Evolutionary conservation across 495 filamentous ascomycete species (phyloP), one percentile per base, ranked within the genome.

Genomic region (Xylaria bambusicola): DNA sequence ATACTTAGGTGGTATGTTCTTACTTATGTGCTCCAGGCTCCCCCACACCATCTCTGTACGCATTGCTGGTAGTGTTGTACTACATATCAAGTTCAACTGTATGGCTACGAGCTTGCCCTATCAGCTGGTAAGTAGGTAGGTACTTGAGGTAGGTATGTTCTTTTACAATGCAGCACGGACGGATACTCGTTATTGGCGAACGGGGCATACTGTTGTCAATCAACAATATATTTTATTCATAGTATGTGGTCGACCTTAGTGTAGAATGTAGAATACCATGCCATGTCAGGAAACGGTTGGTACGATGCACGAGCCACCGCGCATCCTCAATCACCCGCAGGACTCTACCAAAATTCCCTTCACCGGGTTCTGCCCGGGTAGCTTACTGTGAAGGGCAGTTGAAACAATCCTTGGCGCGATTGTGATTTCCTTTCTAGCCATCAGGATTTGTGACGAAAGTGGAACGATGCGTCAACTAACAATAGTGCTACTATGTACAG

Each of bases 331-430:
- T 44, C 44, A 54, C 52, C 44, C 38, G 52, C 52, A 54, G 38
- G 38, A 31, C n/a, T 38, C 26, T 21, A 23, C 38, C 31, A 38
- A 42, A 44, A 29, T 44, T 36, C 38, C 31, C 24, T 42, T 6
- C 15, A 41, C 29, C 29, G 29, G 5, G n/a, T 38, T 7, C 40
- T 54, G 31, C 29, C 38, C 23, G 36, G 40, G 52, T 54, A 54
- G 52, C 52, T 54, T 54, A 54, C 52, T 54, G 26, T 54, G 52
- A 54, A 54, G n/a, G 52, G 52, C 52, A 54, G 52, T 54, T 54
- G 24, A 44, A 54, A 54, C 52, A 33, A 9, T 21, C n/a, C 51
- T 53, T 53, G 36, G 51, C 51, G n/a, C 51, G 36, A 42, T n/a
- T 27, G 7, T n/a, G 24, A 42, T 42, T 42, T 24, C 52, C 38